phyloP scores from a whole-genome alignment of 2,329 filamentous ascomycete species.

The Hymenoscyphus fraxineus region DNA sequence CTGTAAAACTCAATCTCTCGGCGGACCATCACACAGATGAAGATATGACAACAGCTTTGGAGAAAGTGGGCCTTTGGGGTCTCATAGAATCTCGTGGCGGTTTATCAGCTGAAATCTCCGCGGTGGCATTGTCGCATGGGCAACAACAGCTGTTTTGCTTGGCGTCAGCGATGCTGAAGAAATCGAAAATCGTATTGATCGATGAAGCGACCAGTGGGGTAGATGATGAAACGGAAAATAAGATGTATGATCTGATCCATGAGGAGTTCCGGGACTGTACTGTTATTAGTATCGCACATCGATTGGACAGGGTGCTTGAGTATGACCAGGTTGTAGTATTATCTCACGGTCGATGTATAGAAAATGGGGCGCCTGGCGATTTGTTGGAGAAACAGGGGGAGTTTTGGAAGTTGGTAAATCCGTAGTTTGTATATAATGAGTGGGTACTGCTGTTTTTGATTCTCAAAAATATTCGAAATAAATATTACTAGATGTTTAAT shows the following conservation, averaged over 20 bases:
- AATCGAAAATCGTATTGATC: slow-evolving; percentile 39
- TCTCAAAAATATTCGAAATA: too few species aligned
- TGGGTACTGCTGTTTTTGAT: too few species aligned
- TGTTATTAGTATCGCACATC: slow-evolving; percentile 40
- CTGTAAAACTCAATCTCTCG: slow-evolving; percentile 82
- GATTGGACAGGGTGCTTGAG: slow-evolving; percentile 43
- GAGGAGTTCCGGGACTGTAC: slow-evolving; percentile 51
- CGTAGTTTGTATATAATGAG: too few species aligned
- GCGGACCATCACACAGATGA: slow-evolving; percentile 75
- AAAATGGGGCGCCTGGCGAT: too few species aligned
- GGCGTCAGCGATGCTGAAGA: slow-evolving; percentile 43
- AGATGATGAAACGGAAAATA: slow-evolving; percentile 31
- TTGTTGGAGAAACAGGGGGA: too few species aligned
- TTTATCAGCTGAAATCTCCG: slow-evolving; percentile 36
- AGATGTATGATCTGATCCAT: slow-evolving; percentile 40
- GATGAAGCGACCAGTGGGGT: slow-evolving; percentile 44
- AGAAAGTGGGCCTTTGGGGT: slow-evolving; percentile 36
- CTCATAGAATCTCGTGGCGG: slow-evolving; percentile 13
- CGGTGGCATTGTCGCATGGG: slow-evolving; percentile 55
- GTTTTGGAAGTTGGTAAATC: too few species aligned
- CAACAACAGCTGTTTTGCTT: slow-evolving; percentile 48
- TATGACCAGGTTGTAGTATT: slow-evolving; percentile 31
- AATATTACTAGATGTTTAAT: too few species aligned
- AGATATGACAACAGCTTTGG: slow-evolving; percentile 42
- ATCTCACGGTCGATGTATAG: too few species aligned